Percentiles rank a stretch among this genome's conserved stretches.
Evolutionary conservation across 225 moss, liverwort and hornwort genomes (phyloP).

Genomic region (Sphagnum tenellum): DNA sequence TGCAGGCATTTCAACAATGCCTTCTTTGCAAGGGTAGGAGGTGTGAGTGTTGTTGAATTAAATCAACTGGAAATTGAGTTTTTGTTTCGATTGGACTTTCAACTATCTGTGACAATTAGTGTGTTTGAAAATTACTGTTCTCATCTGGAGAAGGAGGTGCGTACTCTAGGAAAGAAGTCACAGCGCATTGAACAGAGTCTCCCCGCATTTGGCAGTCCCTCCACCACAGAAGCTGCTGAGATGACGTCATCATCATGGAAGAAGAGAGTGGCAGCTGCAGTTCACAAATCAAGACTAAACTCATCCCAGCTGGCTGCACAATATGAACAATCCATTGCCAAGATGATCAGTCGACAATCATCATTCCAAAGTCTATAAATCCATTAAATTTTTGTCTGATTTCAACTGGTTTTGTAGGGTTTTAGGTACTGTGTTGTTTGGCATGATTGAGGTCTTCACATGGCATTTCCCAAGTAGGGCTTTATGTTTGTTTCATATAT

Average conservation of each 20-base stretch:
- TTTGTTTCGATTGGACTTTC: conserved; percentile 76
- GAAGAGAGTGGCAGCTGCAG: conserved; percentile 20
- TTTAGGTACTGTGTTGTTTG: too few relatives aligned
- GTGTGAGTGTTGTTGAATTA: conserved; percentile 71
- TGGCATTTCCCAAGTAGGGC: too few relatives aligned
- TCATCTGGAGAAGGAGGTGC: conserved; percentile 73
- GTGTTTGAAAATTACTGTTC: conserved; percentile 90
- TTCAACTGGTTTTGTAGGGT: too few relatives aligned
- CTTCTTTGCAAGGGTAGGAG: conserved; percentile 89
- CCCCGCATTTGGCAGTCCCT: conserved; percentile 33
- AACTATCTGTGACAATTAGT: conserved; percentile 55
- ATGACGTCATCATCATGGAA: conserved; percentile 16
- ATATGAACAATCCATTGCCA: conserved; percentile 17
- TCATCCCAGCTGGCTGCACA: conserved; percentile 10
- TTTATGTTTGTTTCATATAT: too few relatives aligned
- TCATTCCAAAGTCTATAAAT: background rate
- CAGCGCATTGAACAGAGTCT: conserved; percentile 50
- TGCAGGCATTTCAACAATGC: conserved; percentile 96
- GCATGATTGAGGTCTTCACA: too few relatives aligned
- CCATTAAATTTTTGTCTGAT: too few relatives aligned
- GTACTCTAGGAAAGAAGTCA: conserved; percentile 46
- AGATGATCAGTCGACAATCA: conserved; percentile 14
- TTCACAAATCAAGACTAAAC: conserved; percentile 13
- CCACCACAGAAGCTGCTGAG: conserved; percentile 8
- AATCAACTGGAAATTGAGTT: conserved; percentile 84